Conservation (phyloP, 495 filamentous ascomycete genomes). For the Annulohypoxylon maeteangense region DNA sequence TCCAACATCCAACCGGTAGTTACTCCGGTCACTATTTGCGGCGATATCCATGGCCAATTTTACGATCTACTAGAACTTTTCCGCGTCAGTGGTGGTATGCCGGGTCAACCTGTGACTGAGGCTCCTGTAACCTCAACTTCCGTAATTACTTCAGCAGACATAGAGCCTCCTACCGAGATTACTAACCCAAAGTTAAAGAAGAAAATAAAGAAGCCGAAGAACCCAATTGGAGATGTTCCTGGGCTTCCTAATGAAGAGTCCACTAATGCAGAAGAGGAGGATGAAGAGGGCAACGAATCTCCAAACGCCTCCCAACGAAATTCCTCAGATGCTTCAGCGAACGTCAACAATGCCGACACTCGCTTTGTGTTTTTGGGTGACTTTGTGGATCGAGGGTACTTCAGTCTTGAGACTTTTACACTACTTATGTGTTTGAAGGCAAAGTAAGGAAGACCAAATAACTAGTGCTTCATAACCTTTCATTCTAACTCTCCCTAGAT, state of each 20-base stretch:
- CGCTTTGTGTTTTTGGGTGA: slow-evolving; percentile 98
- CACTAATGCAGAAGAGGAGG: slow-evolving; percentile 59
- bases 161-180: slow-evolving; percentile 87
- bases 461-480: background rate
- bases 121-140: slow-evolving; percentile 69
- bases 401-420: slow-evolving; percentile 96
- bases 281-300: slow-evolving; percentile 60
- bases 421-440: slow-evolving; percentile 96
- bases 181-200: slow-evolving; percentile 84
- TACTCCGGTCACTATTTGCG: slow-evolving; percentile 97
- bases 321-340: slow-evolving; percentile 55
- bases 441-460: slow-evolving; percentile 69
- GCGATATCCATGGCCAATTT: slow-evolving; percentile 98
- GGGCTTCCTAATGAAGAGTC: slow-evolving; percentile 50
- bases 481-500: slow-evolving; percentile 65
- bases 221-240: slow-evolving; percentile 36
- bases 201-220: slow-evolving; percentile 72
- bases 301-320: slow-evolving; percentile 52
- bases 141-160: slow-evolving; percentile 82
- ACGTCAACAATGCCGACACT: slow-evolving; percentile 69
- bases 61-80: slow-evolving; percentile 98
- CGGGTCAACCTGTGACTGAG: slow-evolving; percentile 75
- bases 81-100: slow-evolving; percentile 94
- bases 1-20: slow-evolving; percentile 97
- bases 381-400: slow-evolving; percentile 97